Evolutionary conservation across 2,329 filamentous ascomycete species (phyloP), one percentile per base, ranked within the genome.

Genomic region (Colletotrichum abscissum): DNA sequence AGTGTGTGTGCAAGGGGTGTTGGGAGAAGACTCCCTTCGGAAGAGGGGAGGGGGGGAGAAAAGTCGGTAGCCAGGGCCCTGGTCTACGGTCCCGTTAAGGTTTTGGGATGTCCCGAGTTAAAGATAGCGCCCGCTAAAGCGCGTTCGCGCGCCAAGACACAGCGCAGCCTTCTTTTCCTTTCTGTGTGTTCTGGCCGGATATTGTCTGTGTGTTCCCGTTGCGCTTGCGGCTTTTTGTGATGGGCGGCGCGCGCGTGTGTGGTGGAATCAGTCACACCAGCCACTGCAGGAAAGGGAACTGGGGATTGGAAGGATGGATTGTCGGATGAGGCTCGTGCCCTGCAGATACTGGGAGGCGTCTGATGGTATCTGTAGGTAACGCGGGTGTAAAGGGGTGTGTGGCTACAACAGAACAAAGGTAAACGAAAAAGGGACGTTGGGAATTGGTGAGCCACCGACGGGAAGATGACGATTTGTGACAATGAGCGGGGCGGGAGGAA

Each of bases 41-140:
- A 26, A 24, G 54, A 46, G 16, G 16, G 30, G n/a, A 24, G 54
- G 28, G 16, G 16, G 30, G n/a, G 56, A 56, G 63, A 63, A 30
- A 63, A 24, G 60, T 55, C 46, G 19, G 54, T 63, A 56, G 16
- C 46, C 49, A 42, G 70, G 70, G 60, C 55, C 67, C 70, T 70
- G 55, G 67, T 62, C 55, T 70, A 67, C 55, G 59, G 60, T 73
- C 35, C 60, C 46, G 55, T 73, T 73, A 73, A 73, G 67, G 66
- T 73, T 73, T 73, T 59, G 59, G 59, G 24, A 35, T 52, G 28
- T 35, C 33, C 38, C 58, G 46, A 38, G 55, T 70, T 59, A 46
- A 59, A 58, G 33, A 57, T 63, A 63, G 64, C 64, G 69, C 42
- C 68, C 56, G 69, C 42, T 52, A 35, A 22, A 30, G 33, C 22